These are phyloP conservation scores for Chaetomium tenue DNA, from an alignment of 495 filamentous ascomycete genomes.

Conservation along the genomic window DNA sequence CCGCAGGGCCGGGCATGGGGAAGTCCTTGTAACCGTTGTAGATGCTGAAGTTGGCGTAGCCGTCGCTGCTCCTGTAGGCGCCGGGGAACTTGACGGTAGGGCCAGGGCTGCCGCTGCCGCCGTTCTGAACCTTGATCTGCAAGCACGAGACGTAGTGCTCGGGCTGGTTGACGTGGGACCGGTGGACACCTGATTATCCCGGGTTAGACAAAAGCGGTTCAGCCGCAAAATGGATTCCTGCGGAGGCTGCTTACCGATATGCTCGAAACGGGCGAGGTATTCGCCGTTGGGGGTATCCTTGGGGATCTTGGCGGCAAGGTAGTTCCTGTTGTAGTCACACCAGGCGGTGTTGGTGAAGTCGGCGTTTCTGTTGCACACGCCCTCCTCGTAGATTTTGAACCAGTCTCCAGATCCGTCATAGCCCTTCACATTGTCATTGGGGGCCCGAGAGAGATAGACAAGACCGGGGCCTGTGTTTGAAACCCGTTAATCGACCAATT, in stretches of 20 bases:
- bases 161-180: background rate
- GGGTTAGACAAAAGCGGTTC: background rate
- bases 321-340: background rate
- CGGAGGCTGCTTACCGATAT: background rate
- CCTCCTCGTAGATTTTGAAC: constrained; percentile 4
- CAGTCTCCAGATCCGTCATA: constrained; percentile 3
- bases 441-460: constrained; percentile 2
- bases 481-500: background rate
- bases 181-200: background rate
- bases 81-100: constrained; percentile 2
- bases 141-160: background rate
- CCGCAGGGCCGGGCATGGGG: background rate
- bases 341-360: constrained; percentile 3
- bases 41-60: background rate
- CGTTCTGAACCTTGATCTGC: background rate
- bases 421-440: background rate
- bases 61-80: background rate
- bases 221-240: background rate
- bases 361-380: background rate
- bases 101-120: background rate
- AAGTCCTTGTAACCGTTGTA: background rate
- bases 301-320: background rate
- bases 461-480: background rate
- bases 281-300: constrained; percentile 7
- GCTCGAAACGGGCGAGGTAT: constrained; percentile 2